Conservation (phyloP, 192 early-diverging fungal species). For the Coemansia brasiliensis region DNA sequence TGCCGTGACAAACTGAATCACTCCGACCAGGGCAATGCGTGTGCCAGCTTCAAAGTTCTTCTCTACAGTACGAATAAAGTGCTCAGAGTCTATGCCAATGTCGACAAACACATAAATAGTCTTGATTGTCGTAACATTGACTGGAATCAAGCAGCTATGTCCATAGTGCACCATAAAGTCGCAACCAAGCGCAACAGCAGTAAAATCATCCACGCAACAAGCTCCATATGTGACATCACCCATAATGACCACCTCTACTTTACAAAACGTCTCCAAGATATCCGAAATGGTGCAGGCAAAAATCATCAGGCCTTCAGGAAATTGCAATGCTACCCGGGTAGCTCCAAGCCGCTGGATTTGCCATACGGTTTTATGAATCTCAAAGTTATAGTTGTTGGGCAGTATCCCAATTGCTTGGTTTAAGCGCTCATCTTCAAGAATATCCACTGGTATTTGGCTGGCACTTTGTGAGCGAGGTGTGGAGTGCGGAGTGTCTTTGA, state of each 20-base stretch:
- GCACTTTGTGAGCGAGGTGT: constrained; percentile 20
- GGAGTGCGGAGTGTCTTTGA: not conserved
- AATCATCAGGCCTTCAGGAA: constrained; percentile 95
- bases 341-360: constrained; percentile 73
- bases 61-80: constrained; percentile 88
- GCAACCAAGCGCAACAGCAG: constrained; percentile 86
- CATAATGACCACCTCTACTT: constrained; percentile 93
- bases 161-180: constrained; percentile 99
- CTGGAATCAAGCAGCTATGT: constrained; percentile 96
- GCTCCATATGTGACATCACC: constrained; percentile 99
- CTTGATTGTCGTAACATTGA: constrained; percentile 90
- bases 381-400: constrained; percentile 98
- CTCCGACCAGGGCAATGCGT: constrained; percentile 80
- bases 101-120: constrained; percentile 99
- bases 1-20: constrained; percentile 92
- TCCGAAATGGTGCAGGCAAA: constrained; percentile 92
- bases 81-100: constrained; percentile 89
- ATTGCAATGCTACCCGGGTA: constrained; percentile 90
- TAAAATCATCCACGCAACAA: constrained; percentile 98
- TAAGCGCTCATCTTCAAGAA: constrained; percentile 75
- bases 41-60: constrained; percentile 82
- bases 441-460: constrained; percentile 83
- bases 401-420: constrained; percentile 84
- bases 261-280: constrained; percentile 77
- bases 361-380: constrained; percentile 96